Conservation (phyloP, 495 filamentous ascomycete genomes). For the Pseudevernia furfuracea region DNA sequence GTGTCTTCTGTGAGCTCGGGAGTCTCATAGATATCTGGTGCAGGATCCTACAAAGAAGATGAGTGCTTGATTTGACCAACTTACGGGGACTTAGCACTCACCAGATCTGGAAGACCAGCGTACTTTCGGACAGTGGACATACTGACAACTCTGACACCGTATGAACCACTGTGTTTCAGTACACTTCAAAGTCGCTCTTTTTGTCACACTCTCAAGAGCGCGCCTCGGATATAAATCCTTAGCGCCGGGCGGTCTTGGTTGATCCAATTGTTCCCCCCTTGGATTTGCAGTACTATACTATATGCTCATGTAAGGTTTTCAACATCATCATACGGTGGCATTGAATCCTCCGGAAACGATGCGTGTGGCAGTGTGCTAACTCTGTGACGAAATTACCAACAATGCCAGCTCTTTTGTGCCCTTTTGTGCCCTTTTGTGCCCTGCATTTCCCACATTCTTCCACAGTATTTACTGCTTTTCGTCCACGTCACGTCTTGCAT, state of each 20-base stretch:
- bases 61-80: conserved; percentile 9
- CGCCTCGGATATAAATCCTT: conserved; percentile 10
- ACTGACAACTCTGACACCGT: not conserved
- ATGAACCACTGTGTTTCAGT: not conserved
- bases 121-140: conserved; percentile 52
- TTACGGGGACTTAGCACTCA: conserved; percentile 34
- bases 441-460: not conserved
- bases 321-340: too few relatives aligned
- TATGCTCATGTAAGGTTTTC: too few relatives aligned
- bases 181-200: not conserved
- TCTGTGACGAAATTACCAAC: not conserved
- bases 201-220: not conserved
- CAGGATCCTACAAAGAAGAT: conserved; percentile 56
- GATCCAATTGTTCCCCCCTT: too few relatives aligned
- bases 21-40: conserved; percentile 92
- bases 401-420: too few relatives aligned
- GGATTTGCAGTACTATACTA: too few relatives aligned
- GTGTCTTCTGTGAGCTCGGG: conserved; percentile 82
- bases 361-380: not conserved
- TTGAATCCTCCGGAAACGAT: too few relatives aligned
- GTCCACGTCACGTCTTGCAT: not conserved
- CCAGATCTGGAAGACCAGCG: conserved; percentile 75
- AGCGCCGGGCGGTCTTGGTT: conserved; percentile 2
- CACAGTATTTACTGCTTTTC: not conserved
- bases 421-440: not conserved